Conservation (phyloP, 1,284 basidiomycete genomes). For the Leccinum solheimii region DNA sequence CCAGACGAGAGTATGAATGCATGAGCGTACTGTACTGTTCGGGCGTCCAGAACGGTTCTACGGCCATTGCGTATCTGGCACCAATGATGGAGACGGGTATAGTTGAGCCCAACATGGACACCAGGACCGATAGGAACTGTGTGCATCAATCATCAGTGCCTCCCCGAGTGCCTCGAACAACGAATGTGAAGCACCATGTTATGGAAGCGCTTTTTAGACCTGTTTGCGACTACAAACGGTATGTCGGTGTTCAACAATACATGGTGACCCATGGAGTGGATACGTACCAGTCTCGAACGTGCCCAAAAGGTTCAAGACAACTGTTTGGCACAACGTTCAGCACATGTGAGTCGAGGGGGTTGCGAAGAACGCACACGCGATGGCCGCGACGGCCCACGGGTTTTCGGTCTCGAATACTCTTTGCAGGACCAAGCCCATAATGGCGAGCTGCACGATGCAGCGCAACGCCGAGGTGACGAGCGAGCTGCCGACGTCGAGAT, state of each 20-base stretch:
- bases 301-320: slow-evolving; percentile 71
- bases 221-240: slow-evolving; percentile 54
- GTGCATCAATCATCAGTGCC: neutral
- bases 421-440: slow-evolving; percentile 71
- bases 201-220: slow-evolving; percentile 69
- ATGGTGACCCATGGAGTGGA: neutral
- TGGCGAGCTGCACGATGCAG: slow-evolving; percentile 74
- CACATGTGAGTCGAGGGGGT: neutral
- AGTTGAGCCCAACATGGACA: slow-evolving; percentile 72
- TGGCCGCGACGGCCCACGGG: slow-evolving; percentile 71
- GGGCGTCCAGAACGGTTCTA: slow-evolving; percentile 78
- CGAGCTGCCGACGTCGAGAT: slow-evolving; percentile 68
- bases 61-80: slow-evolving; percentile 72
- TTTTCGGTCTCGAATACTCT: slow-evolving; percentile 75
- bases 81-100: slow-evolving; percentile 82
- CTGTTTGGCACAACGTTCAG: slow-evolving; percentile 33
- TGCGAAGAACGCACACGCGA: slow-evolving; percentile 53
- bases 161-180: neutral
- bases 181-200: slow-evolving; percentile 58
- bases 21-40: slow-evolving; percentile 68
- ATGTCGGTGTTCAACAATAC: neutral
- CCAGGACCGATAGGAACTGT: slow-evolving; percentile 70
- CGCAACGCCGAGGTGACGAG: slow-evolving; percentile 69
- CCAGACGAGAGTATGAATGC: slow-evolving; percentile 2
- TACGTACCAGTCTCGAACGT: slow-evolving; percentile 63